These are phyloP conservation scores for Salvia sclarea DNA, from an alignment of 305 asterid genomes.

Conservation along the genomic window DNA sequence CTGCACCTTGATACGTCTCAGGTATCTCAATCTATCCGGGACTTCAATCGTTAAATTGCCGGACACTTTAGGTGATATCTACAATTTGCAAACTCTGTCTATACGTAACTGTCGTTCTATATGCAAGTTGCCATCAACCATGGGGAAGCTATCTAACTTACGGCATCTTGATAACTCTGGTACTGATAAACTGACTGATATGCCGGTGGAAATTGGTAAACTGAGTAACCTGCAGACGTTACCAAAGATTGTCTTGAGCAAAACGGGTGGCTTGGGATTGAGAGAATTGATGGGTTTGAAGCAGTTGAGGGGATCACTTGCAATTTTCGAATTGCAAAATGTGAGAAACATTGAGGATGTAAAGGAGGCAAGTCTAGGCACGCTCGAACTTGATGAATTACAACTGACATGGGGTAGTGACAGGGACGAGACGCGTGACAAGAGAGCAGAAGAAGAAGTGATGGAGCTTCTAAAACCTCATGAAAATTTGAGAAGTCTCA, in stretches of 20 bases:
- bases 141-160: slow-evolving; percentile 55
- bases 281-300: slow-evolving; percentile 44
- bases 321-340: slow-evolving; percentile 53
- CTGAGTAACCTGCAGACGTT: slow-evolving; percentile 54
- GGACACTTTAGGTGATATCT: slow-evolving; percentile 45
- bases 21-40: slow-evolving; percentile 60
- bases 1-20: slow-evolving; percentile 60
- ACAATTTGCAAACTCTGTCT: slow-evolving; percentile 56
- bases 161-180: slow-evolving; percentile 66
- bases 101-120: slow-evolving; percentile 53
- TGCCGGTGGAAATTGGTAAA: slow-evolving; percentile 59
- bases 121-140: slow-evolving; percentile 46
- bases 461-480: slow-evolving; percentile 47
- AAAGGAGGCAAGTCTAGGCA: slow-evolving; percentile 46
- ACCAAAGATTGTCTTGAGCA: slow-evolving; percentile 55
- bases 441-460: slow-evolving; percentile 41
- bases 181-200: slow-evolving; percentile 53
- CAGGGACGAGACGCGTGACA: slow-evolving; percentile 19
- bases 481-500: slow-evolving; percentile 45
- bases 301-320: slow-evolving; percentile 48
- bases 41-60: slow-evolving; percentile 53
- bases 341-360: slow-evolving; percentile 47
- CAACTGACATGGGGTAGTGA: slow-evolving; percentile 47
- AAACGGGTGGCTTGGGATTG: slow-evolving; percentile 52
- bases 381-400: slow-evolving; percentile 44